These are phyloP conservation scores for Ceratobasidium sp. DNA, from an alignment of 1,284 basidiomycete species.

Conservation along the genomic window DNA sequence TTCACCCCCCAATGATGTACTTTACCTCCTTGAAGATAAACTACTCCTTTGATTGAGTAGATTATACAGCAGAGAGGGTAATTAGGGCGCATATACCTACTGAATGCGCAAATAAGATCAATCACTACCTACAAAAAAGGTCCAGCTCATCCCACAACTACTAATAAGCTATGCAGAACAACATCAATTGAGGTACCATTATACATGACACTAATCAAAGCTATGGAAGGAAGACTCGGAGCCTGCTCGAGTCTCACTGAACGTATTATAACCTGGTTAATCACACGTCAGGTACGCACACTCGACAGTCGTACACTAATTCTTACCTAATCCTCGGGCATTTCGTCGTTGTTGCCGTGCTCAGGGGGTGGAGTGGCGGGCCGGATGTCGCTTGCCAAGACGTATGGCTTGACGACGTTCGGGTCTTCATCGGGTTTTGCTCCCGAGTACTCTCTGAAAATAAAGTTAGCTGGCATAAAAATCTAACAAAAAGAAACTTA, in stretches of 20 bases:
- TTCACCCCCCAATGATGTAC: too few relatives aligned
- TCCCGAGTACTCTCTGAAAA: constrained; percentile 2
- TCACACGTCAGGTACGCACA: not conserved
- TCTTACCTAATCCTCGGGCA: constrained; percentile 8
- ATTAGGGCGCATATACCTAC: not conserved
- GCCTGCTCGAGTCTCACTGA: not conserved
- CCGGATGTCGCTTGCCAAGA: not conserved
- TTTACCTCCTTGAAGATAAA: too few relatives aligned
- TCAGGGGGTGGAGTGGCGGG: constrained; percentile 1
- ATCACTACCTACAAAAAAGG: not conserved
- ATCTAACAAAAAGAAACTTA: not conserved
- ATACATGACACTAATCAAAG: not conserved
- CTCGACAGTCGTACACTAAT: not conserved
- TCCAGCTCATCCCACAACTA: too few relatives aligned
- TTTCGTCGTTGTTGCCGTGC: not conserved
- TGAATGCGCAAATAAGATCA: not conserved
- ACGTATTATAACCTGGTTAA: not conserved
- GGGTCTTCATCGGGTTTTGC: not conserved
- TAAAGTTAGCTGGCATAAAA: not conserved
- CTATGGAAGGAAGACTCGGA: not conserved
- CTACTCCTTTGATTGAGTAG: too few relatives aligned
- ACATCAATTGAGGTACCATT: not conserved
- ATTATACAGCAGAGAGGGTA: not conserved
- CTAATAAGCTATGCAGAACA: not conserved
- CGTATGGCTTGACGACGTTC: not conserved